Evolutionary conservation across 2,329 filamentous ascomycete species (phyloP), one percentile per base, ranked within the genome.

Genomic region (Fusarium buharicum): DNA sequence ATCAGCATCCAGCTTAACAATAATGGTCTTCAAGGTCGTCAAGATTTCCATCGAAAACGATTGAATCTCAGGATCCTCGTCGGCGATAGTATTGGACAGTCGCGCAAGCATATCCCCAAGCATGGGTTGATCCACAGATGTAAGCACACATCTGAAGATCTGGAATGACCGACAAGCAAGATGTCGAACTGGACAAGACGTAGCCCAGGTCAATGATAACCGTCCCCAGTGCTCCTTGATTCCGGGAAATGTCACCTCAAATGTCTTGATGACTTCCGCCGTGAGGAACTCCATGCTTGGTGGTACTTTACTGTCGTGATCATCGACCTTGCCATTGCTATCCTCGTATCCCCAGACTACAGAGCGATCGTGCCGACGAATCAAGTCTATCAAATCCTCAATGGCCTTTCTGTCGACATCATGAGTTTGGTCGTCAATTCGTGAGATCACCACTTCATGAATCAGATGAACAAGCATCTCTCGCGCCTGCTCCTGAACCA

Each of bases 391-490:
- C 51, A 98, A 86, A 55, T 92, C 87, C 74, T 99, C 94, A 41
- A 97, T 93, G 0, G 87, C 85, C 60, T 87, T 84, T 71, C 91
- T 92, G 47, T 87, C 87, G 3, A 80, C 77, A 2, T 75, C 74
- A 6, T 87, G 86, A 16, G 82, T 83, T 7, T 88, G 84, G 43
- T 92, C 87, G 52, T 96, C 90, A 56, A 96, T 88, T 39, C 80
- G 83, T 1, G 86, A 87, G 24, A 97, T 93, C 33, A 99, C 92
- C 7, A 98, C 82, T 74, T 98, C 95, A 70, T 99, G 95, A 41
- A 99, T 96, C 16, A 99, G 84, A 78, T 99, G 95, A 2, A 99
- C 93, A 14, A 99, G 85, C 93, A 99, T 97, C 76, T 99, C 95
- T 44, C 93, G 88, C 27, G 96, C 93, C 75, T 99, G 94, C 67